Evolutionary conservation across 2,329 filamentous ascomycete species (phyloP).

Genomic region (Bipolaris sorokiniana): DNA sequence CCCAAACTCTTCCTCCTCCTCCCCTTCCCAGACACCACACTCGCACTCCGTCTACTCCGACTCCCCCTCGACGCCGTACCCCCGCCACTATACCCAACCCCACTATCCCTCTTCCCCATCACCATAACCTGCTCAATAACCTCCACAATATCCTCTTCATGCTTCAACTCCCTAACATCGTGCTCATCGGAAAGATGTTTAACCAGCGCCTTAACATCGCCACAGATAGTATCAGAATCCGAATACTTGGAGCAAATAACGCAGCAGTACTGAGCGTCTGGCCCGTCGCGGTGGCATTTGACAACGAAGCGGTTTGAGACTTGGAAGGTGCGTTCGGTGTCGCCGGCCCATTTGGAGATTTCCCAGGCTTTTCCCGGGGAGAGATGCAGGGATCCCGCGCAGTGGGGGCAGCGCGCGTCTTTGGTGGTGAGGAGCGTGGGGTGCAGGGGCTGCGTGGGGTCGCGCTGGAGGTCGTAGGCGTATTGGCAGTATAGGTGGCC

Average conservation of each 20-base stretch:
- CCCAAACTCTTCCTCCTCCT: conserved; percentile 21
- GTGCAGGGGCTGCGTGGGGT: conserved; percentile 36
- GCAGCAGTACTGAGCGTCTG: conserved; percentile 44
- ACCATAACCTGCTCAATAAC: conserved; percentile 31
- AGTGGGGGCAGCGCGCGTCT: conserved; percentile 42
- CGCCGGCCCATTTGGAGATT: conserved; percentile 39
- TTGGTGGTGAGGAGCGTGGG: conserved; percentile 31
- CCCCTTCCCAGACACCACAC: conserved; percentile 25
- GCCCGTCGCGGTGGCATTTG: conserved; percentile 43
- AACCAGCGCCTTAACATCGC: conserved; percentile 46
- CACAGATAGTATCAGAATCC: conserved; percentile 41
- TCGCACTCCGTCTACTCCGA: conserved; percentile 36
- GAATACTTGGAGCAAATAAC: conserved; percentile 39
- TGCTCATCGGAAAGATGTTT: conserved; percentile 47
- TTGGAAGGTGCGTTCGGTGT: conserved; percentile 41
- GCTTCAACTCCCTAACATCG: conserved; percentile 35
- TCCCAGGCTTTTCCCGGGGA: conserved; percentile 47
- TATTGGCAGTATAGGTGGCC: conserved; percentile 41
- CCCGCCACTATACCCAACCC: conserved; percentile 17
- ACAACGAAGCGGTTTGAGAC: conserved; percentile 47
- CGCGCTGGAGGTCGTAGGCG: conserved; percentile 40
- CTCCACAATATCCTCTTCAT: conserved; percentile 43
- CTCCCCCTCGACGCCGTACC: conserved; percentile 10
- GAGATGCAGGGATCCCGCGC: conserved; percentile 37
- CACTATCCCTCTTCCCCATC: conserved; percentile 35